Conservation (phyloP, 2,329 filamentous ascomycete species). For the Botrytis fragariae region DNA sequence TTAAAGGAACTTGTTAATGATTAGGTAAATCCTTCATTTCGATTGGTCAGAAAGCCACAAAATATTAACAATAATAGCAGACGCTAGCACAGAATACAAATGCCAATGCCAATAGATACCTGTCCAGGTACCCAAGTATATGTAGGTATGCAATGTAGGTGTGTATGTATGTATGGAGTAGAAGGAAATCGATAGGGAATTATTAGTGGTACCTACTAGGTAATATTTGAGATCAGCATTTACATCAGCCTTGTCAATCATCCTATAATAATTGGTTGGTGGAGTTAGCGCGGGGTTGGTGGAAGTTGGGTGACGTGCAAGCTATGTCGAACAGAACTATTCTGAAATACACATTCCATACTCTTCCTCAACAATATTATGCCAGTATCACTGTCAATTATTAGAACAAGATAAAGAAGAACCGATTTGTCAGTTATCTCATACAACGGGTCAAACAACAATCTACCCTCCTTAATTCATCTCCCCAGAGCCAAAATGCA, state of each 20-base stretch:
- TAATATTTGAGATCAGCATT: not conserved
- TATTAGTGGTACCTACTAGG: not conserved
- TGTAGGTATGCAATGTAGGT: not conserved
- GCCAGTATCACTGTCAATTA: not conserved
- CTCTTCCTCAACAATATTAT: not conserved
- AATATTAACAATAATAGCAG: not conserved
- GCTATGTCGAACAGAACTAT: not conserved
- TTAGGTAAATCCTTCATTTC: not conserved
- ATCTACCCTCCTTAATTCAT: not conserved
- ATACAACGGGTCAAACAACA: not conserved
- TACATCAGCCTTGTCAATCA: not conserved
- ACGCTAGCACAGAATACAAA: not conserved
- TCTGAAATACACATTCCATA: not conserved
- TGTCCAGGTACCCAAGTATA: not conserved
- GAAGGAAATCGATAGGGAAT: not conserved
- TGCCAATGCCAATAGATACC: not conserved
- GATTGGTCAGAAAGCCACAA: not conserved
- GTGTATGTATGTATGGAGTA: not conserved
- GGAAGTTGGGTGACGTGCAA: not conserved
- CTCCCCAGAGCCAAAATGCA: slow-evolving; percentile 32
- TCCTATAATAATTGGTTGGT: not conserved
- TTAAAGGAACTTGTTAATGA: not conserved
- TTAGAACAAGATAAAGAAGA: not conserved
- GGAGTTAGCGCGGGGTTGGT: slow-evolving; percentile 10
- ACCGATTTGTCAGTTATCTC: not conserved